Conservation (phyloP, 768 basidiomycete genomes). For the Cantharellus cinnabarinus region DNA sequence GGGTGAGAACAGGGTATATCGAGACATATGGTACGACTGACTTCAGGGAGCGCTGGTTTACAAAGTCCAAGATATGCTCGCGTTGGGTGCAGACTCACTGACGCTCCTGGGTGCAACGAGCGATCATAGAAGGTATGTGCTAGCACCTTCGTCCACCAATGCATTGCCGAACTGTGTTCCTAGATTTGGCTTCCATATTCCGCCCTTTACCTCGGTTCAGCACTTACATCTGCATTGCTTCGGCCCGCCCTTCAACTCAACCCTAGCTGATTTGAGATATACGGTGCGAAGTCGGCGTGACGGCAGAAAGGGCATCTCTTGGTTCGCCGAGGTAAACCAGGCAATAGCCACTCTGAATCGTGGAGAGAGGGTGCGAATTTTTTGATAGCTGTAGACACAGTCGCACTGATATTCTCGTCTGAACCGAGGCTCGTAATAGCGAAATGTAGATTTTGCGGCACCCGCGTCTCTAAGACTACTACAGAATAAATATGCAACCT, state of each 20-base stretch:
- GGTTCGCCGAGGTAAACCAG: slow-evolving; percentile 51
- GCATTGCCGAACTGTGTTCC: not conserved
- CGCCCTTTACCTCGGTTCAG: slow-evolving; percentile 50
- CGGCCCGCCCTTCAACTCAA: slow-evolving; percentile 38
- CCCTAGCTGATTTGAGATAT: slow-evolving; percentile 25
- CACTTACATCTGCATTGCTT: slow-evolving; percentile 65
- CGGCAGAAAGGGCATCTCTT: slow-evolving; percentile 41
- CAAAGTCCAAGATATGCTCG: slow-evolving; percentile 28
- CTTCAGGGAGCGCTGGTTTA: too few species aligned
- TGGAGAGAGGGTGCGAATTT: slow-evolving; percentile 28
- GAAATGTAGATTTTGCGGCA: not conserved
- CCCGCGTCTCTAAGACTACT: not conserved
- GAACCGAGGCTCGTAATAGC: not conserved
- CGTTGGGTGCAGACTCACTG: slow-evolving; percentile 32
- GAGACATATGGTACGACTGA: too few species aligned
- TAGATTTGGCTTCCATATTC: slow-evolving; percentile 68
- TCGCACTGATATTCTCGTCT: slow-evolving; percentile 2
- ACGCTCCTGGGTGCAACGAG: slow-evolving; percentile 24
- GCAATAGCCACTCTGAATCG: slow-evolving; percentile 37
- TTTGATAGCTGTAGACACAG: not conserved
- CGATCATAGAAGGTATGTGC: slow-evolving; percentile 24
- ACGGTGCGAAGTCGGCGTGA: slow-evolving; percentile 15
- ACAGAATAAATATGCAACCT: not conserved
- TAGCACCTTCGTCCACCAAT: not conserved
- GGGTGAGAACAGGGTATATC: slow-evolving; percentile 19